Evolutionary conservation across 2,329 filamentous ascomycete genomes (phyloP), one percentile per base, ranked within the genome.

Genomic region (Xylaria sp.): DNA sequence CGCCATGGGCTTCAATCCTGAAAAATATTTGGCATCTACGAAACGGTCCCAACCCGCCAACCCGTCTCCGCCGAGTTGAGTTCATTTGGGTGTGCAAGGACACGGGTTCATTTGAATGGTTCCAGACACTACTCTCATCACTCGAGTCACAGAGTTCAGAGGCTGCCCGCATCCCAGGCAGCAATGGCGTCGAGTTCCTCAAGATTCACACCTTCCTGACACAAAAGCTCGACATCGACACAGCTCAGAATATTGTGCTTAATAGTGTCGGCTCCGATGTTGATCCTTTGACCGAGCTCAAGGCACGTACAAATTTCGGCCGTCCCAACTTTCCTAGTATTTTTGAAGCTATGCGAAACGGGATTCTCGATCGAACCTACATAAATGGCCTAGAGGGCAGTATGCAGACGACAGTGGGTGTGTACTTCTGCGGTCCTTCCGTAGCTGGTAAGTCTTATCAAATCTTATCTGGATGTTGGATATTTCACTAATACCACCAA

Each of bases 1-100:
- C 91, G 7, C 91, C 91, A 1, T 95, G 91, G 91, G 91, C 91
- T 1, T 84, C 90, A 2, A 94, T 95, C 68, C 83, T 95, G 67
- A 99, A 99, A 81, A 97, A 97, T 76, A 98, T 99, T 78, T 99
- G 93, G 92, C 94, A 99, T 76, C 84, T 96, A 72, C 92, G 95
- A 65, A 90, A 95, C 67, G 87, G 89, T 15, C 93, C 94, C 7
- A 95, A 97, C 80, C 92, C 93, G 23, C 93, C 94, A 1, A 88
- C 87, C 51, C 91, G 94, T 73, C 88, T 99, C 47, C 91, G 93
- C 62, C 90, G 95, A 76, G 94, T 99, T 31, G 95, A 99, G 77
- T 99, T 99, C 78, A 96, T 99, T 81, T 99, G 95, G 95, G 90
- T 98, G 53, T 97, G 94, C 85, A 95, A 91, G 76, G 93, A 97